A percentile compares a stretch with the other conserved stretches of the same genome.
These are phyloP conservation scores for Cadophora malorum DNA, from an alignment of 2,329 filamentous ascomycete genomes.

Conservation along the genomic window DNA sequence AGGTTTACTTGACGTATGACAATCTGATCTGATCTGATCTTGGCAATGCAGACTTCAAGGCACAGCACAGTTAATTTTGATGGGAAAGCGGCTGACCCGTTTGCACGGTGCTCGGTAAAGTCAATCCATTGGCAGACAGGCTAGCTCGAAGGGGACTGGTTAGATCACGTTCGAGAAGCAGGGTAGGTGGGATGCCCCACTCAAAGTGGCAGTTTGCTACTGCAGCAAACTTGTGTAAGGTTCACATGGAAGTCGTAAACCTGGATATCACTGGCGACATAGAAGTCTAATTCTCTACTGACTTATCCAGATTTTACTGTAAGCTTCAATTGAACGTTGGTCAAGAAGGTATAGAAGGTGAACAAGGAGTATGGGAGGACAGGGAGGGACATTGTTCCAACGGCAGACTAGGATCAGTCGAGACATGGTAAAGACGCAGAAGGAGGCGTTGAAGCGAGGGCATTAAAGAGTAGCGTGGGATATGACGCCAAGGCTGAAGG, in stretches of 20 bases:
- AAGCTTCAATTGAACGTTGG: neutral
- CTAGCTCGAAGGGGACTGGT: neutral
- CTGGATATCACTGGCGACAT: too few relatives aligned
- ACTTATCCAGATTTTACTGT: neutral
- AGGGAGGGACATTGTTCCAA: neutral
- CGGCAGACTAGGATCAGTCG: neutral
- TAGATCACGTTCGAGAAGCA: neutral
- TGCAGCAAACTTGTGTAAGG: neutral
- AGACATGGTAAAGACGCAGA: too few relatives aligned
- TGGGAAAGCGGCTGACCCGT: constrained; percentile 9
- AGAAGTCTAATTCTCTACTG: too few relatives aligned
- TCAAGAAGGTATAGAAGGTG: neutral
- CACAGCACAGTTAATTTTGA: neutral
- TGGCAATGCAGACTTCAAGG: constrained; percentile 9
- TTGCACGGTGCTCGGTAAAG: constrained; percentile 9
- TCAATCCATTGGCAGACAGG: constrained; percentile 1
- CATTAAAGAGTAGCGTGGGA: neutral
- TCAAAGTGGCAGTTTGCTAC: neutral
- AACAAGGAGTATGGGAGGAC: neutral
- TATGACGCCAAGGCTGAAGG: too few relatives aligned
- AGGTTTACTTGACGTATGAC: neutral
- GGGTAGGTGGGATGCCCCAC: neutral
- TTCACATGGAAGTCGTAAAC: neutral
- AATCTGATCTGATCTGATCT: constrained; percentile 2
- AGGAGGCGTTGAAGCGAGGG: neutral